Percentiles rank a stretch among this genome's conserved stretches.
phyloP scores from a whole-genome alignment of 2,329 filamentous ascomycete species.

The Apiospora kogelbergensis region DNA sequence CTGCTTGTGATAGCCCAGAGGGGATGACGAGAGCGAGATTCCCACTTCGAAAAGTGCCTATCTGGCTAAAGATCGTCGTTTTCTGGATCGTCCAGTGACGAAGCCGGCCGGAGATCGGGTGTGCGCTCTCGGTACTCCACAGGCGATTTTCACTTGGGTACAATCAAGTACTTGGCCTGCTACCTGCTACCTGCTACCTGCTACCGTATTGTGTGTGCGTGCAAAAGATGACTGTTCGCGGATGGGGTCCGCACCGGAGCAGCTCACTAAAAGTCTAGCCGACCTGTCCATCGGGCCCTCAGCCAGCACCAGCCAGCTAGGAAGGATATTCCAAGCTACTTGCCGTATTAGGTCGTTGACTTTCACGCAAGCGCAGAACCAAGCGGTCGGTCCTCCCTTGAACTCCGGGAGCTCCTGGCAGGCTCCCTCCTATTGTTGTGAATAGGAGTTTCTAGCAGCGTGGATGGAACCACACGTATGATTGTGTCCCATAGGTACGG shows the following conservation, averaged over 20 bases:
- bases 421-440: neutral
- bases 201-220: neutral
- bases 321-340: slow-evolving; percentile 3
- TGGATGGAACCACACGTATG: neutral
- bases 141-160: neutral
- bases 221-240: neutral
- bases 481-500: neutral
- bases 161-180: neutral
- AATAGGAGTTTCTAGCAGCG: neutral
- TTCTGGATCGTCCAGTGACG: slow-evolving; percentile 1
- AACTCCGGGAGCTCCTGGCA: neutral
- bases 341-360: neutral
- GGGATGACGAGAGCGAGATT: neutral
- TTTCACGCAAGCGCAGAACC: slow-evolving; percentile 4
- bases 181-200: too few species aligned
- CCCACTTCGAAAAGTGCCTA: neutral
- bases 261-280: slow-evolving; percentile 5
- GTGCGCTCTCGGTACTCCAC: neutral
- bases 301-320: neutral
- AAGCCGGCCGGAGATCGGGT: slow-evolving; percentile 4
- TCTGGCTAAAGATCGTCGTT: neutral
- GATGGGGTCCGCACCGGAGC: neutral
- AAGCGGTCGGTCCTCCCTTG: neutral
- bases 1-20: neutral
- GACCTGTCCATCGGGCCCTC: slow-evolving; percentile 3